Evolutionary conservation across 495 filamentous ascomycete genomes (phyloP).

Genomic region (Pseudevernia furfuracea): DNA sequence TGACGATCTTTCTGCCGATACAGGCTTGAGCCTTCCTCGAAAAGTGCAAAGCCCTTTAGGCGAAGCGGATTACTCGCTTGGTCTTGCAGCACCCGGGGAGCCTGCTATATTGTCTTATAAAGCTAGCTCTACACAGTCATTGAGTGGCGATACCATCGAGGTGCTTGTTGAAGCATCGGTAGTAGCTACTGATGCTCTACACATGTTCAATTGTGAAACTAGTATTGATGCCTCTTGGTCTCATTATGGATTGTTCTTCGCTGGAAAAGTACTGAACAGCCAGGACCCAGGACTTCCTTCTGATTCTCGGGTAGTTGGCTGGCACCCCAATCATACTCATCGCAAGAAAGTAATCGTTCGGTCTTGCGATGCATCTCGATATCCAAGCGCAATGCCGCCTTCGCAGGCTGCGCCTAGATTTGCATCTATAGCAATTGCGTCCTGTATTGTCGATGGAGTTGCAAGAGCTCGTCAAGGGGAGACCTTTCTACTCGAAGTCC

Average conservation of each 20-base stretch:
- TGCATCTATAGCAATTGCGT: conserved; percentile 14
- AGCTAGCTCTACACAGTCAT: not conserved
- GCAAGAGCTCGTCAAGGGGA: conserved; percentile 17
- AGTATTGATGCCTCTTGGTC: not conserved
- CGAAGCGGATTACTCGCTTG: conserved; percentile 14
- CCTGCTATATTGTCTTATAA: conserved; percentile 14
- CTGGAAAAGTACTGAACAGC: conserved; percentile 14
- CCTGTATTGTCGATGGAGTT: conserved; percentile 15
- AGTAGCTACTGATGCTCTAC: conserved; percentile 9
- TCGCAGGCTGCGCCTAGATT: conserved; percentile 12
- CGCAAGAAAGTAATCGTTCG: not conserved
- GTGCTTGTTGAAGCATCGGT: conserved; percentile 21
- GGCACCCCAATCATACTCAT: conserved; percentile 11
- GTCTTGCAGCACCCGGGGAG: conserved; percentile 9
- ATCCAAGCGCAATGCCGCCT: not conserved
- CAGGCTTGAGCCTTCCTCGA: conserved; percentile 12
- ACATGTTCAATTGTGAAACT: not conserved
- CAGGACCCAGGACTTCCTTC: not conserved
- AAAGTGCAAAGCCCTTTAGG: conserved; percentile 2
- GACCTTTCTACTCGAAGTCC: conserved; percentile 8
- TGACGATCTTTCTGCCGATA: conserved; percentile 20
- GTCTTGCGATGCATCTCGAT: not conserved
- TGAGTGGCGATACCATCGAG: not conserved
- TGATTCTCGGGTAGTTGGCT: conserved; percentile 17
- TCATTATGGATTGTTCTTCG: conserved; percentile 19